Evolutionary conservation across 345 rosid species (phyloP).

Genomic region (Acer yangbiense): DNA sequence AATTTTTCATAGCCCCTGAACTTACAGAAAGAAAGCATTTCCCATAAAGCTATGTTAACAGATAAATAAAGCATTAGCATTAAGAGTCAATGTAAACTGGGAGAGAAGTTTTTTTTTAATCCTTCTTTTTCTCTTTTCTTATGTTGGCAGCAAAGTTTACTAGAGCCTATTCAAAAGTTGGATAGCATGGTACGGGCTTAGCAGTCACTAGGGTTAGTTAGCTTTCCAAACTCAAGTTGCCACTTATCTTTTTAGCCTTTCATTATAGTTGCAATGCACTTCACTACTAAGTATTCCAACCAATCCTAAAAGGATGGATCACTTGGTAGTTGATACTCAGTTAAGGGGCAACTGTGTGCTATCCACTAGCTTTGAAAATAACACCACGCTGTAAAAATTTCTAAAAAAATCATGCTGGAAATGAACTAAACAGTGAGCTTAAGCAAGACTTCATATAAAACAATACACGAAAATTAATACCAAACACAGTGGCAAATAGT

Average conservation of each 20-base stretch:
- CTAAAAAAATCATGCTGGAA: not conserved
- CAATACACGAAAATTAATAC: not conserved
- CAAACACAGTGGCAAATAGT: not conserved
- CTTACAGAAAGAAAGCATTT: not conserved
- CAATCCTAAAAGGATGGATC: not conserved
- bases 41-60: not conserved
- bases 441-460: not conserved
- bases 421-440: not conserved
- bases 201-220: not conserved
- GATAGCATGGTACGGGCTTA: not conserved
- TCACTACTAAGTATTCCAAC: not conserved
- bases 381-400: not conserved
- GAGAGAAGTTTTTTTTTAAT: not conserved
- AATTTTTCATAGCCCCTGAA: not conserved
- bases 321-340: not conserved
- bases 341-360: not conserved
- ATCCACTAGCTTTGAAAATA: not conserved
- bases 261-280: not conserved
- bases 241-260: not conserved
- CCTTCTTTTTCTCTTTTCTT: not conserved
- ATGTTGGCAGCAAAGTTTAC: not conserved
- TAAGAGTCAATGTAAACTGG: not conserved
- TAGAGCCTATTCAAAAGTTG: not conserved
- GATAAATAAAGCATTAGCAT: not conserved
- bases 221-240: not conserved